Evolutionary conservation across 1,284 basidiomycete genomes (phyloP), one percentile per base, ranked within the genome.

Genomic region (Psilocybe mexicana): DNA sequence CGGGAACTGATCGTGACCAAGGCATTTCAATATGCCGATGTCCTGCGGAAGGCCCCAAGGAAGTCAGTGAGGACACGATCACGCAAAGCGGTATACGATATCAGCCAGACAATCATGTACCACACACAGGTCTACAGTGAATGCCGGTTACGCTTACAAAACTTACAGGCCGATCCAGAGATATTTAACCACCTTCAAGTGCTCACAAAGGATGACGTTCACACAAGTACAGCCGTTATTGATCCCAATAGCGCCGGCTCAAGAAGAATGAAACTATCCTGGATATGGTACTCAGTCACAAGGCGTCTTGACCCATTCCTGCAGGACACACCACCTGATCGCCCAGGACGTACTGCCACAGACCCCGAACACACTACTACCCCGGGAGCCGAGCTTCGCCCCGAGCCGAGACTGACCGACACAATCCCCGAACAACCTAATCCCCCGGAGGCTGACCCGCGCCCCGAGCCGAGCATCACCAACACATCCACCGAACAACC

Each of bases 181-280:
- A 46, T 24, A 3, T 33, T 61, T 14, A 18, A n/a, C 1, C 11
- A 25, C 0, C 52, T 58, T 18, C 47, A 28, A 8, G 38, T 42
- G 14, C 30, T 57, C 2, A 45, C 38, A 11, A 50, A 42, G 5
- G 47, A 42, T 2, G 51, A 60, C 24, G 23, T 54, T 6, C 33
- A 40, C 12, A 44, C 53, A 6, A 54, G 53, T 14, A 54, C 53
- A 0, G 53, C 53, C 1, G 26, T 54, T n/a, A n/a, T 54, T 4
- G 36, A 42, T 14, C 53, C 53, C 10, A 54, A 46, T 18, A 52
- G 18, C 10, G 43, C 53, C 24, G 53, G 53, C 6, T 54, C 53
- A 2, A 54, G 44, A 5, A 40, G 18, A 14, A n/a, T 45, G 23
- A 14, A 38, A n/a, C 26, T 54, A 4, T 44, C 43, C 3, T 54